A percentile compares a stretch with the other conserved stretches of the same genome.
Conservation (phyloP, 2,329 filamentous ascomycete genomes). For the Exophiala xenobiotica region DNA sequence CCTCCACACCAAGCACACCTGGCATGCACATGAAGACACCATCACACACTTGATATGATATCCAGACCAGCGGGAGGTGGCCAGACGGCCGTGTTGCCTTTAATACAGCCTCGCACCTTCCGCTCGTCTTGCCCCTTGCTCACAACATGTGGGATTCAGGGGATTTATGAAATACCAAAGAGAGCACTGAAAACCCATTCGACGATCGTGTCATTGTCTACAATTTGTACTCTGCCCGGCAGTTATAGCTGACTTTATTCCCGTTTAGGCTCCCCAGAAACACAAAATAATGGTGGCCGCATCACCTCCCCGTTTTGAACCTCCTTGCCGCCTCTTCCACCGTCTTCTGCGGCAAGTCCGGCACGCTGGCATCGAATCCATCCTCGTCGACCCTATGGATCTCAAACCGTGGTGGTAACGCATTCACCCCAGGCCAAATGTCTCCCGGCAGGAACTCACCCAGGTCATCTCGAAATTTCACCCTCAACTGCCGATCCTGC, state of each 20-base stretch:
- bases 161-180: constrained; percentile 58
- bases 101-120: neutral
- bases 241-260: no score
- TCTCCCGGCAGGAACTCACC: constrained; percentile 85
- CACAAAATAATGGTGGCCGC: neutral
- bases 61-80: neutral
- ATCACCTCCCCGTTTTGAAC: constrained; percentile 32
- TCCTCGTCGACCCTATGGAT: constrained; percentile 52
- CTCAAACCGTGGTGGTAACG: constrained; percentile 38
- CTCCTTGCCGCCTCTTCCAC: constrained; percentile 46
- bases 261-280: neutral
- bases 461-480: constrained; percentile 76
- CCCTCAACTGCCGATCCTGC: constrained; percentile 69
- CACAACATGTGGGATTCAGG: neutral
- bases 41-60: constrained; percentile 28
- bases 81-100: constrained; percentile 1
- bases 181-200: constrained; percentile 51
- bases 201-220: no score
- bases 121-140: neutral
- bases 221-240: no score
- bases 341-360: constrained; percentile 42
- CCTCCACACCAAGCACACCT: neutral
- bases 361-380: constrained; percentile 35
- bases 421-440: constrained; percentile 74
- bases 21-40: constrained; percentile 31